These are phyloP conservation scores for Claviceps digitariae DNA, from an alignment of 2,329 filamentous ascomycete genomes.

Conservation along the genomic window DNA sequence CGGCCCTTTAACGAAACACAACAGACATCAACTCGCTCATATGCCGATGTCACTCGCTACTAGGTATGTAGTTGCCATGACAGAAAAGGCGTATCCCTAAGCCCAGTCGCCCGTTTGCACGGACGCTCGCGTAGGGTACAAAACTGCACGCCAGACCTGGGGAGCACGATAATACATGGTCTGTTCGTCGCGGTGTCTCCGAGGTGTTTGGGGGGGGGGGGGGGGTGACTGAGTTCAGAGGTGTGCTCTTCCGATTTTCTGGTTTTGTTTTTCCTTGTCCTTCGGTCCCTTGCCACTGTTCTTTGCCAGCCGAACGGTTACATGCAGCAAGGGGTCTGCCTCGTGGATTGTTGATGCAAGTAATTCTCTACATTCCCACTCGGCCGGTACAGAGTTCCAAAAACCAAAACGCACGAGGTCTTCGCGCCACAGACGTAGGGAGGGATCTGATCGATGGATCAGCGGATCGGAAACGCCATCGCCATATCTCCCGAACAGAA, in stretches of 20 bases:
- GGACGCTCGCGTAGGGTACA: neutral
- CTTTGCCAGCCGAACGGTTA: neutral
- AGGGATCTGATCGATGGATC: neutral
- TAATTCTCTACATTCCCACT: neutral
- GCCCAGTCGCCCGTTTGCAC: neutral
- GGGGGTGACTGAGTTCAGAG: too few relatives aligned
- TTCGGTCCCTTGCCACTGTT: neutral
- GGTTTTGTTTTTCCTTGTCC: neutral
- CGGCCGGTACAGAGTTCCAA: constrained; percentile 2
- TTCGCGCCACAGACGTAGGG: neutral
- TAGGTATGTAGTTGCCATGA: neutral
- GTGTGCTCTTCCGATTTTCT: neutral
- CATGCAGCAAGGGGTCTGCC: constrained; percentile 1
- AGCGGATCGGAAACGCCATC: neutral
- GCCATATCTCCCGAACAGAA: neutral
- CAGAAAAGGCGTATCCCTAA: neutral
- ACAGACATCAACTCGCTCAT: constrained; percentile 3
- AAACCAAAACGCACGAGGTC: neutral
- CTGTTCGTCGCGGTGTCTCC: constrained; percentile 5
- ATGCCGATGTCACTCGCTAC: constrained; percentile 2
- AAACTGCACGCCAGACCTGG: neutral
- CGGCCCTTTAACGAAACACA: constrained; percentile 7
- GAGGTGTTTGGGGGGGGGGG: too few relatives aligned
- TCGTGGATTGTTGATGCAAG: neutral
- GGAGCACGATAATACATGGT: constrained; percentile 2